Conservation (phyloP, 345 rosid species). For the Linum trigynum region DNA sequence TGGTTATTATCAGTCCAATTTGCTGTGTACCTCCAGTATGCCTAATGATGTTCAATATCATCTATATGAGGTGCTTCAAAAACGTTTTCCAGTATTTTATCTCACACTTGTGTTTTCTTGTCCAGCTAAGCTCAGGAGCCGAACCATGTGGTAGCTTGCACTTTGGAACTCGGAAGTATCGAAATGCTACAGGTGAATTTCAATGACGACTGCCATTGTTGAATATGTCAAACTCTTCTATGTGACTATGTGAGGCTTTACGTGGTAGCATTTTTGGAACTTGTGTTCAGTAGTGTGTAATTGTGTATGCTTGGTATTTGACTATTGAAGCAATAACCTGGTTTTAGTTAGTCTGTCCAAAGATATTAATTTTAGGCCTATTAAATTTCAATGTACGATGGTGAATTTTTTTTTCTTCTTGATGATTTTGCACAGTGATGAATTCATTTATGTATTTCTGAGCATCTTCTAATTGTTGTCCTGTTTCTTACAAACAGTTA, state of each 20-base stretch:
- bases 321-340: constrained; percentile 1
- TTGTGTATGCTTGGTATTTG: neutral
- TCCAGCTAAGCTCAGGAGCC: constrained; percentile 34
- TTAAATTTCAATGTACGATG: constrained; percentile 1
- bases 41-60: constrained; percentile 3
- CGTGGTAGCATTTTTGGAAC: neutral
- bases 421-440: neutral
- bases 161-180: constrained; percentile 25
- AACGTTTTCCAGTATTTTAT: constrained; percentile 10
- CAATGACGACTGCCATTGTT: neutral
- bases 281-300: constrained; percentile 6
- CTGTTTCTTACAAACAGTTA: constrained; percentile 14
- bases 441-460: neutral
- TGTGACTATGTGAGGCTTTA: neutral
- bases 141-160: constrained; percentile 22
- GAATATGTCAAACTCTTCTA: neutral
- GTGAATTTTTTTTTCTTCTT: constrained; percentile 8
- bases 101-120: constrained; percentile 7
- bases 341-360: neutral
- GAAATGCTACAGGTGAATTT: constrained; percentile 42
- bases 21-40: neutral
- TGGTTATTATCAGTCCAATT: constrained; percentile 3
- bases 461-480: neutral
- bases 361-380: neutral
- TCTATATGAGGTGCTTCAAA: constrained; percentile 5